Percentiles rank a stretch among this genome's conserved stretches.
Evolutionary conservation across 2,329 filamentous ascomycete species (phyloP).

Genomic region (Colletotrichum lini): DNA sequence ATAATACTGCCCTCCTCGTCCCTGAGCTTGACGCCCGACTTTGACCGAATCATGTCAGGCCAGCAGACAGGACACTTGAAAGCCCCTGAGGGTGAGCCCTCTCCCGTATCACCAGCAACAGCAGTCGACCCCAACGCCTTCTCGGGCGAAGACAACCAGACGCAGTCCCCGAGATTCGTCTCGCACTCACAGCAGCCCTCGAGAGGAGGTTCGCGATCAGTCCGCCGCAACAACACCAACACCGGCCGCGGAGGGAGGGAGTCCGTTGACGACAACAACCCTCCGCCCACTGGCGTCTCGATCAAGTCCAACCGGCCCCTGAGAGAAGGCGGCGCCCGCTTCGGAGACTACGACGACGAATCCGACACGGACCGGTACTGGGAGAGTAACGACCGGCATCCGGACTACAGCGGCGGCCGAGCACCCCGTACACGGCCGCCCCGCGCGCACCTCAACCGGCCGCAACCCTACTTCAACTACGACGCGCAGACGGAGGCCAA

Average conservation of each 20-base stretch:
- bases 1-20: constrained; percentile 26
- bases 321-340: constrained; percentile 23
- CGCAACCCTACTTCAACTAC: constrained; percentile 36
- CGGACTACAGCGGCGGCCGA: constrained; percentile 37
- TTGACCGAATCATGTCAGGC: constrained; percentile 40
- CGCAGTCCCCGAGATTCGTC: neutral
- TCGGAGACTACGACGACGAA: constrained; percentile 39
- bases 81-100: constrained; percentile 34
- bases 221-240: constrained; percentile 8
- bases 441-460: constrained; percentile 41
- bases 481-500: constrained; percentile 31
- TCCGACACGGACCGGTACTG: constrained; percentile 40
- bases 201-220: constrained; percentile 32
- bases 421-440: constrained; percentile 37
- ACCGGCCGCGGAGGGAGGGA: constrained; percentile 1
- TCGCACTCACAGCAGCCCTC: constrained; percentile 27
- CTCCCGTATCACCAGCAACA: constrained; percentile 41
- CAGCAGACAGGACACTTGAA: constrained; percentile 37
- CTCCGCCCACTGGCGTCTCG: constrained; percentile 17
- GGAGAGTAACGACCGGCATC: constrained; percentile 30
- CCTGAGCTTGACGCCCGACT: constrained; percentile 15
- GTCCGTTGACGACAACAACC: constrained; percentile 26
- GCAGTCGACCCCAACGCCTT: constrained; percentile 38
- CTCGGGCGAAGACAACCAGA: constrained; percentile 34
- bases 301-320: constrained; percentile 31